Evolutionary conservation across 768 basidiomycete genomes (phyloP), one percentile per base, ranked within the genome.

Genomic region (Suillus weaverae): DNA sequence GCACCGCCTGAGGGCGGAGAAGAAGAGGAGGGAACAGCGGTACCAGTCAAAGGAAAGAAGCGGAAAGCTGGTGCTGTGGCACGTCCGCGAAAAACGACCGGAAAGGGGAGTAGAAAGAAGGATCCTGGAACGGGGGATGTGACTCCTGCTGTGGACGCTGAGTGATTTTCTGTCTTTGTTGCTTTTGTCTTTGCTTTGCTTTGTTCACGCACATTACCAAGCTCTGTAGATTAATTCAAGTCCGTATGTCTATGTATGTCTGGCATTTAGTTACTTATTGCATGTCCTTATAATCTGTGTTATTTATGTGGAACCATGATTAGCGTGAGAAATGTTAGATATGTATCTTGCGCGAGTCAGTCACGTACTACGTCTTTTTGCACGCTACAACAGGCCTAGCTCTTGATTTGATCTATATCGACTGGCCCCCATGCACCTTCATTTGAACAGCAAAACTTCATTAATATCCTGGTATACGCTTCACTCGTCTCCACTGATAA

Each of bases 91-190:
- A 77, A 73, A 67, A 67, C 69, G 20, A 73, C 75, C 44, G 78
- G 80, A 36, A 78, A 72, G 54, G 67, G 66, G 43, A 67, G 70
- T 14, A 72, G 76, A 70, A 77, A 71, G 60, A 83, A 75, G 68
- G 75, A 71, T 56, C 60, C 22, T 38, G 39, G 39, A 35, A 70
- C 67, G 36, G 54, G 41, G 32, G 77, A 78, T 9, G 61, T 65
- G 48, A 74, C 69, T 32, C 69, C 69, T 32, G 69, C 65, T 56
- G 67, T 71, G 46, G 75, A 78, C 62, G 62, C 55, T 72, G 76
- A 72, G 61, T 70, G 69, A 75, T 61, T 64, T 36, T 61, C 36
- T 68, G 62, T 53, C 18, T 32, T 51, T 64, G 62, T 66, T 55
- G 56, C 59, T 60, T 71, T 57, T 57, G 44, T 46, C 61, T 64